These are phyloP conservation scores for Jackrogersella minutella DNA, from an alignment of 495 filamentous ascomycete species.

Conservation along the genomic window DNA sequence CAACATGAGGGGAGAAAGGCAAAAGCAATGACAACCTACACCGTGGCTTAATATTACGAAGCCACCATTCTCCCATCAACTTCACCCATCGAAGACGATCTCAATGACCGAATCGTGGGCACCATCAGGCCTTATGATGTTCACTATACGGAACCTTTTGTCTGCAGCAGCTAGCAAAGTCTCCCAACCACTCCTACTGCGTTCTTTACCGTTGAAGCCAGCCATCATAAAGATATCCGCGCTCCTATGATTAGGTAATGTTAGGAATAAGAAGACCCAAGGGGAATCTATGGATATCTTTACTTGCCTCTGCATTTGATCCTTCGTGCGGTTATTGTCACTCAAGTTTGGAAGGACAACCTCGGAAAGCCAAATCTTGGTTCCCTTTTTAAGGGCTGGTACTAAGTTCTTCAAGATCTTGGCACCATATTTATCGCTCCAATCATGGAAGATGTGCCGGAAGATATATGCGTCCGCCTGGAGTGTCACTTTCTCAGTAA, in stretches of 20 bases:
- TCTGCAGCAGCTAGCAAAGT: conserved; percentile 35
- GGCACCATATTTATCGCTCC: conserved; percentile 61
- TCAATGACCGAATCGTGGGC: conserved; percentile 38
- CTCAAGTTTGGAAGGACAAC: conserved; percentile 51
- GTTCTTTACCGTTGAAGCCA: conserved; percentile 42
- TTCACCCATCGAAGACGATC: conserved; percentile 36
- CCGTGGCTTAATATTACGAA: conserved; percentile 11
- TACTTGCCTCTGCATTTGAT: conserved; percentile 33
- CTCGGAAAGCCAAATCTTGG: conserved; percentile 57
- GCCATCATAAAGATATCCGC: conserved; percentile 40
- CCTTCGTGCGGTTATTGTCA: conserved; percentile 10
- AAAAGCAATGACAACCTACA: too few species aligned
- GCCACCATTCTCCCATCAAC: neutral
- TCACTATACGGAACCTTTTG: conserved; percentile 33
- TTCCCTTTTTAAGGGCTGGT: conserved; percentile 58
- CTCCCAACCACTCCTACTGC: conserved; percentile 36
- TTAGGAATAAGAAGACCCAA: neutral
- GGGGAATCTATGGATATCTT: neutral
- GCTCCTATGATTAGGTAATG: neutral
- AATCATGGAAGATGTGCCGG: conserved; percentile 64
- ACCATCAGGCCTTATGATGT: conserved; percentile 31
- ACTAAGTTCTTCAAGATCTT: conserved; percentile 60
- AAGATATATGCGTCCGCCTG: conserved; percentile 60
- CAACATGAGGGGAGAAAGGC: too few species aligned
- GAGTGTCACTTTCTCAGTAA: conserved; percentile 56